Evolutionary conservation across 2,329 filamentous ascomycete species (phyloP), one percentile per base, ranked within the genome.

Genomic region (Aspergillus fructus): DNA sequence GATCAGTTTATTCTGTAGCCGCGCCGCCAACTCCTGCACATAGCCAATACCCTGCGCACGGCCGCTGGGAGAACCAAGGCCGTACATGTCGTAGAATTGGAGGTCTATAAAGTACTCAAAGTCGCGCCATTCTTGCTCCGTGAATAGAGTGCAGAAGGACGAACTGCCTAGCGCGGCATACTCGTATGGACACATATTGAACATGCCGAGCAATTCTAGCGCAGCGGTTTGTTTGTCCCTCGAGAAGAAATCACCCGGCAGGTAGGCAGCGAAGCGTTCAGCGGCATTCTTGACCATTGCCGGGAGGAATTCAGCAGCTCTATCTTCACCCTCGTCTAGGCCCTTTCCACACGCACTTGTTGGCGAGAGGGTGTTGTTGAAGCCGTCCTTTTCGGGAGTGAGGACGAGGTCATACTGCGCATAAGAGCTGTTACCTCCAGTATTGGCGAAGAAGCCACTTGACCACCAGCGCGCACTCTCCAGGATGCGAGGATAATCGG

Each of bases 101-200:
- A 83, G 76, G 60, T 85, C 83, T 9, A 83, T 68, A 3, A 77
- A 79, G 59, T 79, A 79, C 56, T 82, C 82, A 63, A 81, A 85
- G 17, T 79, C 80, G 19, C 74, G 68, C 82, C 82, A 85, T 65
- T 85, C 82, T 49, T 81, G 76, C 45, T 76, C 72, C 1, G 81
- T 84, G 69, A 85, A 84, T 24, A 84, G 74, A 19, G 66, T 62
- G 69, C 82, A 84, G 68, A 84, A 84, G 33, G 79, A 74, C 4
- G 79, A 83, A 55, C 68, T 69, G 19, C 80, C 79, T 15, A 84
- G 74, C 60, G 78, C 81, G 39, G 72, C 78, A 47, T 71, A 73
- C 66, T 85, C 83, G 62, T 85, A 85, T 2, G 80, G 78, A 61
- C 83, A 85, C 51, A 83, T 74, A 60, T 76, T 83, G 65, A 78